Evolutionary conservation across 2,329 filamentous ascomycete genomes (phyloP).

Genomic region (Ophiostoma sp.): DNA sequence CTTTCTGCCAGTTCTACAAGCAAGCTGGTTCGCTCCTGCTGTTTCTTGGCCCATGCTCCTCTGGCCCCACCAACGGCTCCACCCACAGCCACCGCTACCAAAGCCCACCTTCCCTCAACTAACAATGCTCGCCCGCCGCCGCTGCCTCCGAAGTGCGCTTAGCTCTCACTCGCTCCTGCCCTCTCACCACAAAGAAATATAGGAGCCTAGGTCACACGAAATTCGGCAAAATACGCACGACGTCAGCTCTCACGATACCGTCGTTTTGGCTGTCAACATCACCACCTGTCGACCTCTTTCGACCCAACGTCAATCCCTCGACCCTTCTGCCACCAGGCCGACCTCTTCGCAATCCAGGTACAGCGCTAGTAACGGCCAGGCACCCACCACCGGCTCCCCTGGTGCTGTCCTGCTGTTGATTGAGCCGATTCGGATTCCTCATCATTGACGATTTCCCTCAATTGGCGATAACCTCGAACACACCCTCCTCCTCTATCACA

Average conservation of each 20-base stretch:
- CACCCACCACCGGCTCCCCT: neutral
- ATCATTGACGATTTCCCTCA: neutral
- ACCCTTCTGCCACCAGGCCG: neutral
- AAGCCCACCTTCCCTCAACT: neutral
- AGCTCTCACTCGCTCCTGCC: constrained; percentile 19
- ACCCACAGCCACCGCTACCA: constrained; percentile 7
- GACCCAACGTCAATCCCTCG: neutral
- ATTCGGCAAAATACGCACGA: constrained; percentile 11
- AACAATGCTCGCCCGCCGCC: constrained; percentile 2
- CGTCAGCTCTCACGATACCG: constrained; percentile 12
- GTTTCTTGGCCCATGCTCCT: neutral
- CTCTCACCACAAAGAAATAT: neutral
- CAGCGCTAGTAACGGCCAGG: neutral
- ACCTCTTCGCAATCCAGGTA: neutral
- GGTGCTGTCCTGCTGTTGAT: neutral
- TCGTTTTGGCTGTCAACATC: neutral
- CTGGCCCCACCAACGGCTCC: constrained; percentile 17
- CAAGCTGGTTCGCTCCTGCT: neutral
- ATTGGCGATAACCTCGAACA: neutral
- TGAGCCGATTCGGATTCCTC: constrained; percentile 9
- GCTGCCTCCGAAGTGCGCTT: constrained; percentile 17
- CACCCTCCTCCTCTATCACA: neutral
- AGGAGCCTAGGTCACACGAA: constrained; percentile 14
- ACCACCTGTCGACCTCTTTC: neutral
- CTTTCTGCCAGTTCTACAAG: constrained; percentile 13